Base-by-base conservation (phyloP, 495 filamentous ascomycete genomes). In the Aspergillus olivimuriae region DNA sequence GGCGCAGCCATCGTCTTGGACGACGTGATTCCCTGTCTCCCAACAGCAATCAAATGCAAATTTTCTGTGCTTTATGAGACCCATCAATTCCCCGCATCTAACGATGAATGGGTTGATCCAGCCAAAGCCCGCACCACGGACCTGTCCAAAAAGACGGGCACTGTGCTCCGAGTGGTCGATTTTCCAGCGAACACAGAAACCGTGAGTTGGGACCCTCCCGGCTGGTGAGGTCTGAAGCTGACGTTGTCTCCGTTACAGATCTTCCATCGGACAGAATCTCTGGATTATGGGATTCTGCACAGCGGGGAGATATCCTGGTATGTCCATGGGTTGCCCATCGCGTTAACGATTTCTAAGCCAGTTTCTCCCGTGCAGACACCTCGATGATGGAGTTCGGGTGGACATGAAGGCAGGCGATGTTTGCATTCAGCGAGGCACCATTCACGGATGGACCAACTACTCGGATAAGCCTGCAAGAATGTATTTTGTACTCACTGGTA, bases 221-320 rank as follows among this genome's bases (percentile, higher is more conserved):
- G 32, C 16, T 21, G 23, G n/a, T 15, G 11, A 47, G 23, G n/a
- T 19, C 21, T 1, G 11, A 15, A 33, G 8, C 33, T 37, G 8
- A 31, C 39, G 30, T 34, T 16, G 24, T 16, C 12, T 8, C 14
- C 26, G 18, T 19, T 20, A 11, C 20, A 48, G 45, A 32, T 32
- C 19, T 48, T 85, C 77, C 83, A 86, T 51, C 66, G 80, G 1
- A 84, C 83, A 3, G 68, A 77, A 51, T 73, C 66, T 1, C 55
- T 87, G 3, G 83, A 86, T 47, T 85, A 81, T 44, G 81, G 80
- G 12, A 71, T 85, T 44, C 69, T 87, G 23, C 42, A 84, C 32
- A 35, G 36, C 34, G 46, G 46, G 26, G 46, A 49, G 20, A 49
- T 49, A 1, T 31, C 30, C 17, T 44, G 39, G 46, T 49, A 19